Percentiles rank a stretch among this genome's conserved stretches.
Conservation (phyloP, 331 rosid species). For the Telfairia occidentalis region DNA sequence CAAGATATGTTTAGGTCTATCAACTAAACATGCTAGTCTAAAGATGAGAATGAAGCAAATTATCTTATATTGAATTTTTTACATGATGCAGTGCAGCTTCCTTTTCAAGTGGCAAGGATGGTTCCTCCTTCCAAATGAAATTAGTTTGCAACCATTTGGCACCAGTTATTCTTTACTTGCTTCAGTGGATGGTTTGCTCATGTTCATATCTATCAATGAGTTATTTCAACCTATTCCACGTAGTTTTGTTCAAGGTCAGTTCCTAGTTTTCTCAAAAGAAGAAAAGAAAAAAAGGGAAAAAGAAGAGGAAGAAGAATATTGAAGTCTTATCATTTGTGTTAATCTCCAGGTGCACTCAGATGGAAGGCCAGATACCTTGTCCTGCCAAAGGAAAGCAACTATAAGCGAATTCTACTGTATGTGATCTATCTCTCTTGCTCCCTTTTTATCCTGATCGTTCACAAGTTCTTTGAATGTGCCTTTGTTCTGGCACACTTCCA, state of each 20-base stretch:
- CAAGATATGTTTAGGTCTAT: neutral
- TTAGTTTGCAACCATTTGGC: conserved; percentile 47
- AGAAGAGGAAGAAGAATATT: neutral
- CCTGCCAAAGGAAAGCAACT: conserved; percentile 55
- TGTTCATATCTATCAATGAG: conserved; percentile 43
- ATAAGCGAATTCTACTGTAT: conserved; percentile 53
- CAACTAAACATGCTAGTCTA: neutral
- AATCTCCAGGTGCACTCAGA: conserved; percentile 34
- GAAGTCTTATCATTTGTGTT: neutral
- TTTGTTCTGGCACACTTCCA: neutral
- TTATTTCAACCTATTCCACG: conserved; percentile 41
- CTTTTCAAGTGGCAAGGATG: conserved; percentile 42
- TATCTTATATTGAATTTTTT: conserved; percentile 1
- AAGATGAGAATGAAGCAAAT: neutral
- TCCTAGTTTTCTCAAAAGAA: neutral
- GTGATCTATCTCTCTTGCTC: conserved; percentile 13
- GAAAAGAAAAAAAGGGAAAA: neutral
- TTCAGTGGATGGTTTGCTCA: conserved; percentile 54
- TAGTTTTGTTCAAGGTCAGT: conserved; percentile 50
- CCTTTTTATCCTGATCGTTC: neutral
- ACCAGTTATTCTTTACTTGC: conserved; percentile 39
- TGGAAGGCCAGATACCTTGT: conserved; percentile 33
- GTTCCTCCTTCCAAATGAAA: conserved; percentile 53
- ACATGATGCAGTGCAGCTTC: conserved; percentile 61
- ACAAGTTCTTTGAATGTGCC: neutral